Conservation (phyloP, 306 rosid species). For the Pachyrhizus erosus region DNA sequence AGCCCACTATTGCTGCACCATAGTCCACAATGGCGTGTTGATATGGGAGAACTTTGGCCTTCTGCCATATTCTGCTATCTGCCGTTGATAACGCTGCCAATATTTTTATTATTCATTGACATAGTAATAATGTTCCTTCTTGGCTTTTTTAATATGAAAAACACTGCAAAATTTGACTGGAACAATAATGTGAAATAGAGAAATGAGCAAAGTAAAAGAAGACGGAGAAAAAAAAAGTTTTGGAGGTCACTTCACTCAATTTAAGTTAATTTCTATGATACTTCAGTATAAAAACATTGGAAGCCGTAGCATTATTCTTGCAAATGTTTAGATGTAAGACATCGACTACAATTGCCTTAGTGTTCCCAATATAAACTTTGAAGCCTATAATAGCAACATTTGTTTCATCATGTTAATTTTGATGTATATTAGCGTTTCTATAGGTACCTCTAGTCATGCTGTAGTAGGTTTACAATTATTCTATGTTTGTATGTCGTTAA, state of each 20-base stretch:
- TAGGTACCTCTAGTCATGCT: background rate
- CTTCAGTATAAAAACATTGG: background rate
- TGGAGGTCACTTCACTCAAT: background rate
- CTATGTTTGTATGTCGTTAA: slow-evolving; percentile 22
- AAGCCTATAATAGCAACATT: slow-evolving; percentile 12
- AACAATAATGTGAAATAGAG: background rate
- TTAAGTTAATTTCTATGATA: slow-evolving; percentile 11
- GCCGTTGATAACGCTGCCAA: too few species aligned
- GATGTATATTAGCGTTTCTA: slow-evolving; percentile 31
- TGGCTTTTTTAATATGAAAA: too few species aligned
- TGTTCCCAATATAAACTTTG: background rate
- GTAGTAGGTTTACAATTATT: slow-evolving; percentile 3
- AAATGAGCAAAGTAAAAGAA: background rate
- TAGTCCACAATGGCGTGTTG: too few species aligned
- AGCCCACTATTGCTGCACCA: too few species aligned
- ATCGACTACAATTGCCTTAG: slow-evolving; percentile 16
- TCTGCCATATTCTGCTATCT: too few species aligned
- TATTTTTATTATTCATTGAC: too few species aligned
- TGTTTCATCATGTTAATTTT: slow-evolving; percentile 1
- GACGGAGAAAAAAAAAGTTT: background rate
- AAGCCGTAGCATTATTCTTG: background rate
- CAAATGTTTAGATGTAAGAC: slow-evolving; percentile 25
- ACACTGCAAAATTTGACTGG: background rate
- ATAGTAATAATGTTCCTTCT: too few species aligned
- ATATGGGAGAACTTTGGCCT: too few species aligned